Conservation (phyloP, 306 rosid species). For the Dryas drummondii region DNA sequence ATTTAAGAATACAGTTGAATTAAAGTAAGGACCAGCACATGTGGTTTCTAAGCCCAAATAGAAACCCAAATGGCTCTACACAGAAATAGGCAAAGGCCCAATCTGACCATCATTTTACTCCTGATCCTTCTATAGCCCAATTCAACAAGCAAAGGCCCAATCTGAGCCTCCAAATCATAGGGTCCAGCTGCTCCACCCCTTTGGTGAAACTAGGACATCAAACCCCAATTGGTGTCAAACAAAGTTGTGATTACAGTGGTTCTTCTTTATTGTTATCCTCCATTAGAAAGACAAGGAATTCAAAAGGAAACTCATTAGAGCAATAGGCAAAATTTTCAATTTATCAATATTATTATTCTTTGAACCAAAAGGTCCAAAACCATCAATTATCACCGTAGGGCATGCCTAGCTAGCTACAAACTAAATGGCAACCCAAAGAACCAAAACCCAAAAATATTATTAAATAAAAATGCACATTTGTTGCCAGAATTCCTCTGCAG, state of each 20-base stretch:
- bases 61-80: not conserved
- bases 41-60: not conserved
- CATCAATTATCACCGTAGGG: not conserved
- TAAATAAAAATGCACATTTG: not conserved
- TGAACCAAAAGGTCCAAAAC: not conserved
- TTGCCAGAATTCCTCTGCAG: not conserved
- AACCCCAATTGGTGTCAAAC: no score
- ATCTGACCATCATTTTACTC: no score
- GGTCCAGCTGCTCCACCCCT: no score
- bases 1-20: not conserved
- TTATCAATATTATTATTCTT: not conserved
- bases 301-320: no score
- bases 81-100: not conserved
- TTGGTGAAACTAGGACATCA: no score
- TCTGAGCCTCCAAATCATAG: not conserved
- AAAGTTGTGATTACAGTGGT: no score
- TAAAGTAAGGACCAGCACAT: not conserved
- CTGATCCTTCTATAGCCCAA: no score
- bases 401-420: not conserved
- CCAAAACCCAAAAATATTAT: not conserved
- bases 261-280: no score
- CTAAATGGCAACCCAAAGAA: constrained; percentile 8
- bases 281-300: no score
- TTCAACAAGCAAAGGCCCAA: not conserved
- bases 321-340: not conserved